Conservation (phyloP, 306 rosid genomes). For the Quercus robur region DNA sequence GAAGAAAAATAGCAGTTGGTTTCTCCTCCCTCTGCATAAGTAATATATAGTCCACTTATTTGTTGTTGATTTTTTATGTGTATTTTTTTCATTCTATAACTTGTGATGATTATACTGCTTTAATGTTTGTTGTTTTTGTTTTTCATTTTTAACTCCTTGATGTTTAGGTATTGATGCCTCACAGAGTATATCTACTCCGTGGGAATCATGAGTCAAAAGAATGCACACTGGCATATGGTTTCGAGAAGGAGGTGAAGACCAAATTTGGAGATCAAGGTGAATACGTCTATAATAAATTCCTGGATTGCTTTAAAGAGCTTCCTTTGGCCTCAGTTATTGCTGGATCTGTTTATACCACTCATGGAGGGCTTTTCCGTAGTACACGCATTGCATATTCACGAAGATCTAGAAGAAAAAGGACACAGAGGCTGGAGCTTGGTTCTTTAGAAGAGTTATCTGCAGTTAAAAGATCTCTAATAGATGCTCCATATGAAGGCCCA, state of each 20-base stretch:
- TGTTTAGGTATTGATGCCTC: constrained; percentile 81
- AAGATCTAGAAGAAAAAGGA: constrained; percentile 51
- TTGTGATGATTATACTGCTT: background rate
- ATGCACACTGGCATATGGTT: constrained; percentile 65
- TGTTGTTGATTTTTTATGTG: background rate
- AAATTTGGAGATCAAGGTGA: constrained; percentile 74
- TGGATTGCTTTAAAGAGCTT: constrained; percentile 79
- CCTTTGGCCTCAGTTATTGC: constrained; percentile 84
- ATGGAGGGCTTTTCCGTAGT: constrained; percentile 90
- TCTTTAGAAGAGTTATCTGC: constrained; percentile 67
- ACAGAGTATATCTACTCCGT: constrained; percentile 80
- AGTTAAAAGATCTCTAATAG: constrained; percentile 54
- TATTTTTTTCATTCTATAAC: background rate
- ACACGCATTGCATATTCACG: constrained; percentile 27
- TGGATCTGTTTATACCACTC: constrained; percentile 70
- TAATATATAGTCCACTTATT: background rate
- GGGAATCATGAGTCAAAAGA: constrained; percentile 80
- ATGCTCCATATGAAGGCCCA: constrained; percentile 63
- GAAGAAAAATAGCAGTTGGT: background rate
- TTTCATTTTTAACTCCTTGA: constrained; percentile 12
- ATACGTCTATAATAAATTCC: constrained; percentile 60
- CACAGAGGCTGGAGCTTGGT: constrained; percentile 59
- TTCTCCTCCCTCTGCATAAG: too few relatives aligned
- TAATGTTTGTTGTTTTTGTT: background rate
- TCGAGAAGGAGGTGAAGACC: constrained; percentile 66